Evolutionary conservation across 495 filamentous ascomycete species (phyloP), one percentile per base, ranked within the genome.

Genomic region (Penicillium manginii): DNA sequence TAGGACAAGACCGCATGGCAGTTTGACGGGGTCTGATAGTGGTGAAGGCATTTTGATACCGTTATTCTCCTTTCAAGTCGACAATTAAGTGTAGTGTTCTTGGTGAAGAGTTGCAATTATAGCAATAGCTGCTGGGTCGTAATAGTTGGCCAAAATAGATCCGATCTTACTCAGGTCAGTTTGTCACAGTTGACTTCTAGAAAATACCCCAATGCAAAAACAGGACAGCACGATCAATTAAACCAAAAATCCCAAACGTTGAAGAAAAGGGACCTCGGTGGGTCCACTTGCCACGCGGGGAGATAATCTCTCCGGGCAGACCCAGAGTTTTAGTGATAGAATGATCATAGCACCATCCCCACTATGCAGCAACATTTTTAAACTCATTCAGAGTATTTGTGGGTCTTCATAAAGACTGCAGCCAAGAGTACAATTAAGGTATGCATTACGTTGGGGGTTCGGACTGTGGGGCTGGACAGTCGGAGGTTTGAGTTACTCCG

Each of bases 1-100:
- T 12, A 85, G 59, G 3, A 73, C 70, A 26, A 85, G 63, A 0
- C 81, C 82, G 52, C 78, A 83, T 29, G 80, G 81, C 2, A 83
- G 73, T 58, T 74, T 76, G 47, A 83, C 71, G 29, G 78, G 61
- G 54, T 81, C 72, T 57, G 63, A 60, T 9, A 81, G 57, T 37
- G 71, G 58, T 10, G 69, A 67, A 29, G 71, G 39, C 69, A 74
- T 77, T 17, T 40, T 65, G 40, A 43, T 17, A 43, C 5, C 6
- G n/a, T 17, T 1, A 2, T 39, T 43, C 40, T 4, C 40, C 0
- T 14, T 3, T 37, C 35, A 37, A 29, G 26, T 8, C 26, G 26
- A 29, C 26, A 8, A 29, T 29, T 29, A 5, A 4, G 26, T 29
- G 26, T 29, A 29, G 9, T 29, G 26, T 29, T 29, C 9, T 0